Evolutionary conservation across 1,284 basidiomycete species (phyloP).

Genomic region (Coniferiporia weirii): DNA sequence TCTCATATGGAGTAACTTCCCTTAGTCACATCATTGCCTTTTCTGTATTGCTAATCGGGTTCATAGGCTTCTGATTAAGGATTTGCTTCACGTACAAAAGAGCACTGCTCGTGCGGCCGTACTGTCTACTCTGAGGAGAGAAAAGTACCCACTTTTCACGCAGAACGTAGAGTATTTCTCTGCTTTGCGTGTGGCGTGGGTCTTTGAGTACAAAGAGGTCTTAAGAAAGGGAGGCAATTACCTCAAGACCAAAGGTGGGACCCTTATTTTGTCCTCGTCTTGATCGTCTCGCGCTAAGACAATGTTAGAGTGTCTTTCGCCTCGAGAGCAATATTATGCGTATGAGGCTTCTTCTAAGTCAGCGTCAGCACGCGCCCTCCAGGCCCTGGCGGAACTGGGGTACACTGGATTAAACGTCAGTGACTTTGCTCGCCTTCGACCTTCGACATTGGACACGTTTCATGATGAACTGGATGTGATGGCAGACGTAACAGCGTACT

Average conservation of each 20-base stretch:
- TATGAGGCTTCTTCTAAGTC: no score
- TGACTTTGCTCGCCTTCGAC: constrained; percentile 16
- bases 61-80: neutral
- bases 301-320: no score
- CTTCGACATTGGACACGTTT: constrained; percentile 14
- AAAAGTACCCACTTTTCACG: constrained; percentile 28
- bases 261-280: no score
- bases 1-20: constrained; percentile 27
- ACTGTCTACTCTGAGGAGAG: constrained; percentile 23
- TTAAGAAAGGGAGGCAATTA: neutral
- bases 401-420: constrained; percentile 1
- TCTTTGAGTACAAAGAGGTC: constrained; percentile 13
- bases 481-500: constrained; percentile 26
- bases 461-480: constrained; percentile 25
- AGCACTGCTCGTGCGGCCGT: neutral
- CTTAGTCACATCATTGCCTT: neutral
- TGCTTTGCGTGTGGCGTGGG: constrained; percentile 21
- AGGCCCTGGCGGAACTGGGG: constrained; percentile 14
- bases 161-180: constrained; percentile 30
- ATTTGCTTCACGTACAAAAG: neutral
- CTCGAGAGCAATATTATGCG: no score
- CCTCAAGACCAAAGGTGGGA: neutral
- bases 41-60: neutral
- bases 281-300: no score
- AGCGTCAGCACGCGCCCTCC: constrained; percentile 4